Evolutionary conservation across 1,284 basidiomycete species (phyloP), one percentile per base, ranked within the genome.

Genomic region (Paramarasmius palmivorus): DNA sequence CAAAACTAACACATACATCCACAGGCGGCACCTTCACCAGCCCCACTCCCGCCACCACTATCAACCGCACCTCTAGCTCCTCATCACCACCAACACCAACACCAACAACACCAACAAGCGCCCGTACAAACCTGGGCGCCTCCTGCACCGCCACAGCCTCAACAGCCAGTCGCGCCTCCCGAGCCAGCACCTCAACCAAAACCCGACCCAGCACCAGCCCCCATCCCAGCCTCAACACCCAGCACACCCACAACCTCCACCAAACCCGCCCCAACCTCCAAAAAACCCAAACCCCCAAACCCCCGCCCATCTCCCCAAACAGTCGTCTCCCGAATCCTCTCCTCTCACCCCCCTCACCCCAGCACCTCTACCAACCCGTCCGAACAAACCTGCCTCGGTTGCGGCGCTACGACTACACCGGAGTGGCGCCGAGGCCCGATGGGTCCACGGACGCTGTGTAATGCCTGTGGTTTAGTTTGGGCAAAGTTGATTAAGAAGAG

Each of bases 391-490:
- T 92, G 89, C 68, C 73, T 89, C 29, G 90, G 88, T 26, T 92
- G 89, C 69, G 78, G 74, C 61, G 89, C 89, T 55, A 92, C 89
- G n/a, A 85, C 88, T 52, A 92, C 90, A 54, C 89, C 89, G 4
- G 89, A 92, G 73, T 92, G 90, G 89, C 75, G 89, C 53, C 71
- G 89, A 60, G 89, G 89, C 1, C 89, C 89, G 14, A 69, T 92
- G 71, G 89, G 86, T 48, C 87, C 87, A 6, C 75, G 86, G 58
- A 90, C 86, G 38, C 68, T 90, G 41, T 90, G 87, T 67, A 90
- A 90, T 64, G 87, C 87, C 4, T 90, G 87, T 68, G 87, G 87
- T 12, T 74, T 90, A 37, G 87, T 90, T 17, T 90, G 87, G 64
- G 86, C 86, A 26, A 90, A 90, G 69, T 72, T 88, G 64, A 85